phyloP scores from a whole-genome alignment of 2,329 filamentous ascomycete genomes.

The Claviceps monticola region DNA sequence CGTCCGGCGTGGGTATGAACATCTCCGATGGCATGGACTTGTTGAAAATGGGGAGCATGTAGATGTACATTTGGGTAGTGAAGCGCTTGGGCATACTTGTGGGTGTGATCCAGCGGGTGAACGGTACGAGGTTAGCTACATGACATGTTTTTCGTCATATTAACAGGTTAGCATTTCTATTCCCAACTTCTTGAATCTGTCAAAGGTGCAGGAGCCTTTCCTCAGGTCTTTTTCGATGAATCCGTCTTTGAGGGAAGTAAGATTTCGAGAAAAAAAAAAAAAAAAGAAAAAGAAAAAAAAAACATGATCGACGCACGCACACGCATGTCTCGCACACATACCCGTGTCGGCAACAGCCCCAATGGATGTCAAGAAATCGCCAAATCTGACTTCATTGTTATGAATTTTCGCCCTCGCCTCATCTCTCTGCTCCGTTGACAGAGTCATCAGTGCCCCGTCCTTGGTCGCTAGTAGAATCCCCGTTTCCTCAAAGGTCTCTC shows the following conservation, averaged over 20 bases:
- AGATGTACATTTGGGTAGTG: constrained; percentile 94
- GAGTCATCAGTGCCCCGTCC: constrained; percentile 42
- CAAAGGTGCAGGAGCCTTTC: not conserved
- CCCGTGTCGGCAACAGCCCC: constrained; percentile 53
- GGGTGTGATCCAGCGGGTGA: constrained; percentile 88
- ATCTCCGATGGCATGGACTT: constrained; percentile 33
- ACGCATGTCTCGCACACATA: constrained; percentile 19
- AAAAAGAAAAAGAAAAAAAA: no score
- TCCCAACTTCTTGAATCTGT: no score
- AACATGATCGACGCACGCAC: not conserved
- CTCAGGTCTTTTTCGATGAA: not conserved
- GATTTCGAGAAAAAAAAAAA: not conserved
- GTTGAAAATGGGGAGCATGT: constrained; percentile 52
- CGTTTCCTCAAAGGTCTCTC: constrained; percentile 92
- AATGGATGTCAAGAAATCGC: constrained; percentile 44
- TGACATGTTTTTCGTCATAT: constrained; percentile 11
- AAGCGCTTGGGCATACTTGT: constrained; percentile 59
- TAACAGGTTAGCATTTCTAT: not conserved
- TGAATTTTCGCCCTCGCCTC: constrained; percentile 57
- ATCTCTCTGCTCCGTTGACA: constrained; percentile 47
- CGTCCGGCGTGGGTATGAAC: constrained; percentile 58
- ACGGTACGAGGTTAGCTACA: constrained; percentile 53
- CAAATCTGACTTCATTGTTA: constrained; percentile 48
- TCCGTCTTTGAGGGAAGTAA: not conserved
- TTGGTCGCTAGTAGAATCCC: constrained; percentile 63